Evolutionary conservation across 177 flowering plant species (phyloP).

Genomic region (Vitis hybrid): DNA sequence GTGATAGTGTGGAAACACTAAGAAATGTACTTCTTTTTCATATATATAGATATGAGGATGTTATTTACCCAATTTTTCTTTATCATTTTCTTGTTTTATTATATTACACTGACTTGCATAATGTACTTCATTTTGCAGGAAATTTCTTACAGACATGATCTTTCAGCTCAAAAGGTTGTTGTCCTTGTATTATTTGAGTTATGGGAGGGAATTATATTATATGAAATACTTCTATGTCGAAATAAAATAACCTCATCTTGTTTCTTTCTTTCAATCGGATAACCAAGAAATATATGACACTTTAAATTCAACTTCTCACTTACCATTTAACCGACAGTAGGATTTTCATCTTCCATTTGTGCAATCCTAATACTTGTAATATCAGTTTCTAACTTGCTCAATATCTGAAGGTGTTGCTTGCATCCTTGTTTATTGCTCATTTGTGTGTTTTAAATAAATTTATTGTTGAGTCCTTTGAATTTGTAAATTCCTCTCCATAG

Average conservation of each 20-base stretch:
- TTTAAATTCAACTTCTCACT: not conserved
- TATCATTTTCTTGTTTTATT: not conserved
- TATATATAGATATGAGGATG: no score
- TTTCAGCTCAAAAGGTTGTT: constrained; percentile 41
- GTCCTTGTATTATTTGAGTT: not conserved
- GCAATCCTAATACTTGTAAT: no score
- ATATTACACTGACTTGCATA: not conserved
- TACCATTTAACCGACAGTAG: not conserved
- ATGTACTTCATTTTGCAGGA: constrained; percentile 35
- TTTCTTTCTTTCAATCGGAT: not conserved
- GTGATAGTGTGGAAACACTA: no score
- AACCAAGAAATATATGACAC: not conserved
- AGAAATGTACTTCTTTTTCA: no score
- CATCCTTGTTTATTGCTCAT: no score
- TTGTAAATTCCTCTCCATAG: no score
- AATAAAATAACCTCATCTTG: not conserved
- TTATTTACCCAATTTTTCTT: not conserved
- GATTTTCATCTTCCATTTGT: not conserved
- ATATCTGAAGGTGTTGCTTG: not conserved
- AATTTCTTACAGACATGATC: constrained; percentile 35
- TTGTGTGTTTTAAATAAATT: no score
- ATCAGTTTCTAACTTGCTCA: not conserved
- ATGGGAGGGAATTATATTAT: not conserved
- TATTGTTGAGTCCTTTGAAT: no score
- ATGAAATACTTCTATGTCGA: not conserved